These are phyloP conservation scores for Acidiella bohemica DNA, from an alignment of 495 filamentous ascomycete genomes.

Conservation along the genomic window DNA sequence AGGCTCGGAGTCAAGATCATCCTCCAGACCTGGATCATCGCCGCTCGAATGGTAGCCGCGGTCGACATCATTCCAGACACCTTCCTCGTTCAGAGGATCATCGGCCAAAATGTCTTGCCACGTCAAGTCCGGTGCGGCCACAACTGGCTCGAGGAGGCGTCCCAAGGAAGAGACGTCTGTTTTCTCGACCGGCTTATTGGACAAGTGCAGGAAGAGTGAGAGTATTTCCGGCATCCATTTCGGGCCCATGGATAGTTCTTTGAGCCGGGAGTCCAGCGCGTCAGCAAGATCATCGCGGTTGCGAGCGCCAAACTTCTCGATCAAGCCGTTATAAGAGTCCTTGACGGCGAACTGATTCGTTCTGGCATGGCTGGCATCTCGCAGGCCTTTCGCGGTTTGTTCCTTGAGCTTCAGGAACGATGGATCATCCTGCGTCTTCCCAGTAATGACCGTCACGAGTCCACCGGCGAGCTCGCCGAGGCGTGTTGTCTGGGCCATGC, in stretches of 20 bases:
- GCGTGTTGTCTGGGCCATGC: constrained; percentile 38
- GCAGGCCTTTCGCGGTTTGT: constrained; percentile 38
- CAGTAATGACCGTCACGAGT: constrained; percentile 34
- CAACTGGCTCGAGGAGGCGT: constrained; percentile 24
- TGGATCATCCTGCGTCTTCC: constrained; percentile 16
- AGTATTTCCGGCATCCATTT: constrained; percentile 68
- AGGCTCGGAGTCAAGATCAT: constrained; percentile 26
- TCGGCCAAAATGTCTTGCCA: constrained; percentile 66
- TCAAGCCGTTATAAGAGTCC: constrained; percentile 58
- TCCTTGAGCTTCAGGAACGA: constrained; percentile 38
- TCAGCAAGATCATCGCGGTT: constrained; percentile 70
- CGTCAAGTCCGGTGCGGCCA: constrained; percentile 35
- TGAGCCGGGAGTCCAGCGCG: constrained; percentile 50
- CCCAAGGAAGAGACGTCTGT: constrained; percentile 51
- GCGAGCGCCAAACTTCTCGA: constrained; percentile 75
- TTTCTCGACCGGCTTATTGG: constrained; percentile 63
- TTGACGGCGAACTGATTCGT: constrained; percentile 83
- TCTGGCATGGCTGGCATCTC: constrained; percentile 48
- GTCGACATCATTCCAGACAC: constrained; percentile 67
- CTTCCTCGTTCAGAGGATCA: constrained; percentile 56
- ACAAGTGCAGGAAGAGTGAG: constrained; percentile 65
- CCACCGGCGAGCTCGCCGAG: constrained; percentile 40
- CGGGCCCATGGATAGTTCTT: constrained; percentile 39
- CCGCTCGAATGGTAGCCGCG: constrained; percentile 51
- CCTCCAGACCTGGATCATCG: constrained; percentile 25